These are phyloP conservation scores for Prinsepia uniflora DNA, from an alignment of 306 rosid species.

Conservation along the genomic window DNA sequence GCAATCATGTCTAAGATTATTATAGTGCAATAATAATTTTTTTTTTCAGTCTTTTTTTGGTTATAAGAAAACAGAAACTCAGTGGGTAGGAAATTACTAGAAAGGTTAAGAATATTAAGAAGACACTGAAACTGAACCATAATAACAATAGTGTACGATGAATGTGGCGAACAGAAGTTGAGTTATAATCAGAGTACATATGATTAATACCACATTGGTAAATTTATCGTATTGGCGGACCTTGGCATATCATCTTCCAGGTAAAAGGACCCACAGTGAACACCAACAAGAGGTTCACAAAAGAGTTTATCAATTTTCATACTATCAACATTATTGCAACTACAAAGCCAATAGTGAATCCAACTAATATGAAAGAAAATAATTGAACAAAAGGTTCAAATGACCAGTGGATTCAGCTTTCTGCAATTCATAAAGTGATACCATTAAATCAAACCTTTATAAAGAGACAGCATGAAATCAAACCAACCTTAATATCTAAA, in stretches of 20 bases:
- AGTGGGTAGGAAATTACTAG: not conserved
- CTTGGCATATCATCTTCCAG: not conserved
- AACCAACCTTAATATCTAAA: constrained; percentile 68
- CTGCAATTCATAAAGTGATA: constrained; percentile 6
- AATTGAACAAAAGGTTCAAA: not conserved
- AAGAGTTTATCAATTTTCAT: not conserved
- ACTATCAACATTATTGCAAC: not conserved
- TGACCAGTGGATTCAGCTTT: not conserved
- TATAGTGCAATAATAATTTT: constrained; percentile 23
- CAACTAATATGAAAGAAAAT: not conserved
- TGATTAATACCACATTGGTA: not conserved
- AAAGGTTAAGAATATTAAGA: not conserved
- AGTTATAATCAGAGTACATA: not conserved
- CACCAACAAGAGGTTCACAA: not conserved
- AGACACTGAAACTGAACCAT: not conserved
- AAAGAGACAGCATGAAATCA: constrained; percentile 8
- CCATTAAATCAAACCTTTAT: constrained; percentile 16
- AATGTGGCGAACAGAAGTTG: not conserved
- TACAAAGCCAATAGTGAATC: not conserved
- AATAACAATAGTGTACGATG: not conserved
- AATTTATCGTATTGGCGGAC: not conserved
- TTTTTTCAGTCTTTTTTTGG: not conserved
- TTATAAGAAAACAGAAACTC: not conserved
- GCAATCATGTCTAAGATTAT: constrained; percentile 30
- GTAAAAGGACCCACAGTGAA: not conserved